Percentiles rank a stretch among this genome's conserved stretches.
Conservation (phyloP, 495 filamentous ascomycete genomes). For the Talaromyces thailandensis region DNA sequence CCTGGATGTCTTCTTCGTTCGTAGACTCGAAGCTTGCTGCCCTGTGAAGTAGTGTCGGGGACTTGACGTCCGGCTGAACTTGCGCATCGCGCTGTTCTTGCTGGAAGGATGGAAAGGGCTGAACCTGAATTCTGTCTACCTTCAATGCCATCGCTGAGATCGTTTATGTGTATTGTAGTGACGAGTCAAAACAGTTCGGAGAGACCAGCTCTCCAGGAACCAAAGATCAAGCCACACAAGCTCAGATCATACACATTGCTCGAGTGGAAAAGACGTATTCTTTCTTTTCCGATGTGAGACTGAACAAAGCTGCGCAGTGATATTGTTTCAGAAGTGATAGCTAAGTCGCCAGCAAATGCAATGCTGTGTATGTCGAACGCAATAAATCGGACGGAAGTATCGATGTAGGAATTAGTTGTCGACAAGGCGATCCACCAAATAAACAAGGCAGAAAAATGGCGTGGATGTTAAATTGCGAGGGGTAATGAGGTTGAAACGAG, state of each 20-base stretch:
- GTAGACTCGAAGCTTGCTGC: conserved; percentile 28
- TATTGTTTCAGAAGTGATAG: background rate
- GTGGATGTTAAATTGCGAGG: background rate
- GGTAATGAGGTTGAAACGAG: background rate
- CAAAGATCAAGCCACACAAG: conserved; percentile 2
- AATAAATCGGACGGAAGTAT: background rate
- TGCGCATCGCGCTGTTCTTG: background rate
- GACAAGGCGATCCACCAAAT: background rate
- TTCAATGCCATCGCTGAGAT: conserved; percentile 5
- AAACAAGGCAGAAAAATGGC: background rate
- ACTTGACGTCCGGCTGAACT: background rate
- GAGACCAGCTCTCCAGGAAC: conserved; percentile 11
- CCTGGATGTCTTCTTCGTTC: conserved; percentile 23
- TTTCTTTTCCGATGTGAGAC: background rate
- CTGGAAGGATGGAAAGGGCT: background rate
- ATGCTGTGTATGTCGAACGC: background rate
- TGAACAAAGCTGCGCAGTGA: background rate
- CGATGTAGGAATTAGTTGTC: background rate
- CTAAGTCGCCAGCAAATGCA: background rate
- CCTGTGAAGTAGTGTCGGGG: conserved; percentile 18
- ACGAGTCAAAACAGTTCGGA: conserved; percentile 1
- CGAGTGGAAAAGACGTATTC: background rate
- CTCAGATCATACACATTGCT: conserved; percentile 7
- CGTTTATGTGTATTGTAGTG: background rate
- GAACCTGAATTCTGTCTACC: background rate